Conservation (phyloP, 2,329 filamentous ascomycete species). For the Dryadomyces quercivorus region DNA sequence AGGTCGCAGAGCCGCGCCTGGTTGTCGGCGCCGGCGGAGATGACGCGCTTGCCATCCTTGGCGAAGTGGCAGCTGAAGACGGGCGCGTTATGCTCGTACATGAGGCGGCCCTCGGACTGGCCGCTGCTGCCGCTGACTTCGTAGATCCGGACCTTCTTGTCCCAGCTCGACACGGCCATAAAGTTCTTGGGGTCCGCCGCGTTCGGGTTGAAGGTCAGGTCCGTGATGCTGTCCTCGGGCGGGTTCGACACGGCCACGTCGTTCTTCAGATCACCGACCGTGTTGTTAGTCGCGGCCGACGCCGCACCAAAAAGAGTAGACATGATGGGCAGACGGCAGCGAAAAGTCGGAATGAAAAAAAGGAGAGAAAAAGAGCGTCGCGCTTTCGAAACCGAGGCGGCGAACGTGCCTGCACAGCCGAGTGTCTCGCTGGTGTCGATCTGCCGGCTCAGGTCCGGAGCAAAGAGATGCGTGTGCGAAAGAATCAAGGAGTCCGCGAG, state of each 20-base stretch:
- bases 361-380: no score
- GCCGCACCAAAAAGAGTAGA: constrained; percentile 47
- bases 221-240: constrained; percentile 82
- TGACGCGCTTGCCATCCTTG: constrained; percentile 87
- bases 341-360: no score
- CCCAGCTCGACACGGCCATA: constrained; percentile 86
- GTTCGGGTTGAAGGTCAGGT: constrained; percentile 57
- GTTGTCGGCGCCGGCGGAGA: constrained; percentile 84
- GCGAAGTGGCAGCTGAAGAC: constrained; percentile 81
- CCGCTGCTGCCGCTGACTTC: constrained; percentile 64
- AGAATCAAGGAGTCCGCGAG: no score
- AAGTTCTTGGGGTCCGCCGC: constrained; percentile 51
- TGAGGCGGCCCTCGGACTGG: constrained; percentile 70
- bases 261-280: constrained; percentile 80
- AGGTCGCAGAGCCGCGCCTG: constrained; percentile 82
- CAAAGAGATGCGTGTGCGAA: no score
- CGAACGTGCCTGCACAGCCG: no score
- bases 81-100: constrained; percentile 76
- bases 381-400: no score
- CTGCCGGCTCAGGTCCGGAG: no score
- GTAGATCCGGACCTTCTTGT: constrained; percentile 96
- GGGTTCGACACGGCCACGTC: constrained; percentile 70
- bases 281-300: constrained; percentile 46
- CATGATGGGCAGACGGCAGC: constrained; percentile 36
- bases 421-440: no score